These are phyloP conservation scores for Arabis hirsuta DNA, from an alignment of 345 rosid species.

Conservation along the genomic window DNA sequence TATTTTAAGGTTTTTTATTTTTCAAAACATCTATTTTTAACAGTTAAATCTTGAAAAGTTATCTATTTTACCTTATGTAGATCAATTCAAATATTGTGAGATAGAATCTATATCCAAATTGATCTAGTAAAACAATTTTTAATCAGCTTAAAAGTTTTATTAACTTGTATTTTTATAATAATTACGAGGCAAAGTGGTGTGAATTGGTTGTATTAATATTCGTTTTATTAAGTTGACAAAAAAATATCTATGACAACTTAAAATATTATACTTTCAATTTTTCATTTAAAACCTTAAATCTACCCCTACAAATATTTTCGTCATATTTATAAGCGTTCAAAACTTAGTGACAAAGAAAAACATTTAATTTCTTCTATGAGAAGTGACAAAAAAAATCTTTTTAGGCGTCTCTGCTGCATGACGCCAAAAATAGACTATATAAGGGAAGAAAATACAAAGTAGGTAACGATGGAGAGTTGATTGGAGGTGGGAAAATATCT, in stretches of 20 bases:
- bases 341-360: slow-evolving; percentile 42
- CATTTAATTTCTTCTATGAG: slow-evolving; percentile 5
- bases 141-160: not conserved
- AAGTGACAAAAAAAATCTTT: slow-evolving; percentile 41
- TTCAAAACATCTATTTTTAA: not conserved
- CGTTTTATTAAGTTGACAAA: not conserved
- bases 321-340: slow-evolving; percentile 19
- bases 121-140: too few relatives aligned
- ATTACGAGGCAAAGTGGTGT: not conserved
- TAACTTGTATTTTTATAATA: not conserved
- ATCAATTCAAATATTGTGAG: not conserved
- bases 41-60: not conserved
- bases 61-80: not conserved
- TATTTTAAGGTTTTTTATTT: not conserved
- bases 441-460: slow-evolving; percentile 27
- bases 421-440: slow-evolving; percentile 29
- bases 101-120: not conserved
- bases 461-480: slow-evolving; percentile 7
- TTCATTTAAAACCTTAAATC: not conserved
- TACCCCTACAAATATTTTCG: not conserved
- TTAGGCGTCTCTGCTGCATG: slow-evolving; percentile 35
- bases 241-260: not conserved
- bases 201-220: not conserved
- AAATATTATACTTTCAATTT: not conserved
- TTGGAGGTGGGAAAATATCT: slow-evolving; percentile 18